Evolutionary conservation across 2,329 filamentous ascomycete species (phyloP).

Genomic region (Trichoderma simmonsii): DNA sequence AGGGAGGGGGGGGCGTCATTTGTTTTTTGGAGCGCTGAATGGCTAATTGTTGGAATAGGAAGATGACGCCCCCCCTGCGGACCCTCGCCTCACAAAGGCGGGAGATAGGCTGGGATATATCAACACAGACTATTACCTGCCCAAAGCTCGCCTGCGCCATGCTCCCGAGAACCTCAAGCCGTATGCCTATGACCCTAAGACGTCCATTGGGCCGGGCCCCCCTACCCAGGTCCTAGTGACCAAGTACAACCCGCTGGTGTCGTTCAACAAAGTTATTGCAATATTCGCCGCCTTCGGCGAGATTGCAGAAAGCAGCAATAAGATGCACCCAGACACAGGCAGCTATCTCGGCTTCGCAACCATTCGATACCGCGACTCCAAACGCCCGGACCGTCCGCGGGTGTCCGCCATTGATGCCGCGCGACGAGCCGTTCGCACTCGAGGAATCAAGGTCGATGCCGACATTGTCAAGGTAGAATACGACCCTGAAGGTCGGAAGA

Average conservation of each 20-base stretch:
- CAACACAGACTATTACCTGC: constrained; percentile 66
- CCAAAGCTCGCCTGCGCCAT: constrained; percentile 67
- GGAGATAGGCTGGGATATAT: constrained; percentile 64
- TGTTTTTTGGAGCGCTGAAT: constrained; percentile 45
- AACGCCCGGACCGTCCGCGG: constrained; percentile 40
- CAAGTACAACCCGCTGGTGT: constrained; percentile 90
- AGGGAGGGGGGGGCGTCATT: constrained; percentile 59
- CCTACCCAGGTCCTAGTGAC: constrained; percentile 88
- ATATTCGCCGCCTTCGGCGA: constrained; percentile 81
- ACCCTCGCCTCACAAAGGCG: constrained; percentile 72
- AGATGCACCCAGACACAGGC: constrained; percentile 90
- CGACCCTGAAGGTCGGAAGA: constrained; percentile 83
- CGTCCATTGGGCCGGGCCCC: constrained; percentile 83
- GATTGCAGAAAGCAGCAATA: constrained; percentile 86
- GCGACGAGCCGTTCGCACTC: constrained; percentile 71
- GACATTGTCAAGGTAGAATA: constrained; percentile 77
- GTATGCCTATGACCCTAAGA: constrained; percentile 76
- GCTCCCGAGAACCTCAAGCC: constrained; percentile 77
- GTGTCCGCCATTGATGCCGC: constrained; percentile 76
- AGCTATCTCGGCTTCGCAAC: constrained; percentile 92
- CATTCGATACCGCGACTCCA: constrained; percentile 79
- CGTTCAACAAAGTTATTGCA: constrained; percentile 72
- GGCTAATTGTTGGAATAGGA: constrained; percentile 66
- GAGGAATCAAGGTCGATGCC: constrained; percentile 75
- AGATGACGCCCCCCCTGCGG: constrained; percentile 74